Percentiles rank a stretch among this genome's conserved stretches.
Evolutionary conservation across 768 basidiomycete genomes (phyloP).

Genomic region (Infundibulicybe gibba): DNA sequence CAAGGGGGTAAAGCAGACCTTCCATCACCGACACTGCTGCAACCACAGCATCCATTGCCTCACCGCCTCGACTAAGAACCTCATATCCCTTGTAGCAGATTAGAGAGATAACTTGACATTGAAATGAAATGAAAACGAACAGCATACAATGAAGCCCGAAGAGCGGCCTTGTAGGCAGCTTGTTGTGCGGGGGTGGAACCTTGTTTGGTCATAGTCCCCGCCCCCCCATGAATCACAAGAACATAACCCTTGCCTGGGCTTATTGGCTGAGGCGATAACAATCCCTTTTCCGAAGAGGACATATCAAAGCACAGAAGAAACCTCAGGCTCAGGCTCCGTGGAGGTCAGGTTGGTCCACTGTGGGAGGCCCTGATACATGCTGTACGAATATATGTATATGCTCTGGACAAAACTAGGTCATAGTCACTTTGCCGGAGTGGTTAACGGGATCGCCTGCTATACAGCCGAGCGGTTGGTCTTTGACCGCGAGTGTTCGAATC

Average conservation of each 20-base stretch:
- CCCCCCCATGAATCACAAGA: slow-evolving; percentile 79
- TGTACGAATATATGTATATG: slow-evolving; percentile 13
- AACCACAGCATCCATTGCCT: slow-evolving; percentile 80
- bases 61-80: slow-evolving; percentile 63
- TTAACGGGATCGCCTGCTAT: slow-evolving; percentile 85
- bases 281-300: slow-evolving; percentile 13
- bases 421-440: slow-evolving; percentile 93
- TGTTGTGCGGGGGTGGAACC: slow-evolving; percentile 59
- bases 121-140: slow-evolving; percentile 17
- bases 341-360: background rate
- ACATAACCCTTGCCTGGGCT: slow-evolving; percentile 20
- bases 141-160: slow-evolving; percentile 52
- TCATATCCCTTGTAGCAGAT: slow-evolving; percentile 43
- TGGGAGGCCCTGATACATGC: background rate
- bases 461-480: slow-evolving; percentile 41
- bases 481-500: slow-evolving; percentile 52
- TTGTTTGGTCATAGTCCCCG: slow-evolving; percentile 61
- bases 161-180: slow-evolving; percentile 50
- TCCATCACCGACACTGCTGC: slow-evolving; percentile 74
- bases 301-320: background rate
- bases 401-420: background rate
- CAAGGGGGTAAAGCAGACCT: slow-evolving; percentile 51
- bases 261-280: slow-evolving; percentile 5
- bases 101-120: slow-evolving; percentile 9
- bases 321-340: slow-evolving; percentile 34